phyloP scores from a whole-genome alignment of 2,329 filamentous ascomycete genomes.

The Colletotrichum australisinense region DNA sequence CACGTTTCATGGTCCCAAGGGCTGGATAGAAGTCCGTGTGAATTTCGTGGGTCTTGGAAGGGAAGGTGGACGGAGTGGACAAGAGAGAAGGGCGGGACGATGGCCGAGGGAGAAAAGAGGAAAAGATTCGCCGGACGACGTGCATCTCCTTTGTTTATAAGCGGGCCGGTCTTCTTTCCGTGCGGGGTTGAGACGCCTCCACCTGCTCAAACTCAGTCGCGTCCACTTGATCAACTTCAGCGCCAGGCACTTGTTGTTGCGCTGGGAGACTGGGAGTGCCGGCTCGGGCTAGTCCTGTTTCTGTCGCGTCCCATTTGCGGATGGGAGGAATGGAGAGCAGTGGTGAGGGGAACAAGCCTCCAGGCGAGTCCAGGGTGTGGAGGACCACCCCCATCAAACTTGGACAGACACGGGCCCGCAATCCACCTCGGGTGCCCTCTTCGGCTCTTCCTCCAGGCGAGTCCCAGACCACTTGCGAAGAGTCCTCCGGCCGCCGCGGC shows the following conservation, averaged over 20 bases:
- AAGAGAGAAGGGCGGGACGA: constrained; percentile 28
- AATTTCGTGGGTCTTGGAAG: constrained; percentile 24
- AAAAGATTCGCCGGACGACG: constrained; percentile 13
- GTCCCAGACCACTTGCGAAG: background rate
- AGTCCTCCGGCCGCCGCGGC: background rate
- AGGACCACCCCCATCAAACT: background rate
- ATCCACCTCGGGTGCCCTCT: constrained; percentile 23
- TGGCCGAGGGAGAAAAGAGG: constrained; percentile 31
- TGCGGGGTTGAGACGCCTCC: constrained; percentile 27
- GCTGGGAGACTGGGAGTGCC: background rate
- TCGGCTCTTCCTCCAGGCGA: background rate
- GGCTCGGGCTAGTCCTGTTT: background rate
- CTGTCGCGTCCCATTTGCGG: constrained; percentile 7
- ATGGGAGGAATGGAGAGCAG: background rate
- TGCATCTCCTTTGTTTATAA: constrained; percentile 34
- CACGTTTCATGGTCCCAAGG: constrained; percentile 31
- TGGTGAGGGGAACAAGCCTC: background rate
- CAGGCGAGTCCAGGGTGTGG: background rate
- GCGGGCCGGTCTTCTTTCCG: constrained; percentile 36
- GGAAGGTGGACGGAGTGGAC: constrained; percentile 29
- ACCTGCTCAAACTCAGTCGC: constrained; percentile 8
- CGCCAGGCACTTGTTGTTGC: background rate
- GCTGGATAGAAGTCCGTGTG: constrained; percentile 25
- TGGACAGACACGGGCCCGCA: background rate
- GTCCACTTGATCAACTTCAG: background rate